Conservation (phyloP, 257 asterid species). For the Solanum chiquidenum region DNA sequence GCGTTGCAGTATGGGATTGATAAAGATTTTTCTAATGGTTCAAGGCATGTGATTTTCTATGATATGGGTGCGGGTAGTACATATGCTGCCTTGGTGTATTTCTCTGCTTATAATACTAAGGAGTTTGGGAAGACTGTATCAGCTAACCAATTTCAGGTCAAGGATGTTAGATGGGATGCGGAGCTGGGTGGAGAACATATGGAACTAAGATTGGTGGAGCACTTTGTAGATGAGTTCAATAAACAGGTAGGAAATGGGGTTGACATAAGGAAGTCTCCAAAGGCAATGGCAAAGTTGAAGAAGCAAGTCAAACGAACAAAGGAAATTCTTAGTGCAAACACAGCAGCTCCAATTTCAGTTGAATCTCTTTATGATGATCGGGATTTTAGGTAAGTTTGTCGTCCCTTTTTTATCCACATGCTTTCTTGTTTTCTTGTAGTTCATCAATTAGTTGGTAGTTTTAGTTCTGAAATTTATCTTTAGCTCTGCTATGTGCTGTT, state of each 20-base stretch:
- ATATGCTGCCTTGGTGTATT: slow-evolving; percentile 89
- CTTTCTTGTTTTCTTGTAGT: background rate
- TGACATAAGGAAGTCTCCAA: slow-evolving; percentile 72
- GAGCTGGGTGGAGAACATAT: slow-evolving; percentile 91
- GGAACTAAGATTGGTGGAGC: slow-evolving; percentile 87
- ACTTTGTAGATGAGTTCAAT: slow-evolving; percentile 87
- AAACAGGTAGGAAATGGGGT: slow-evolving; percentile 75
- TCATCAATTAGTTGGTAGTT: background rate
- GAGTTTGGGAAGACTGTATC: slow-evolving; percentile 77
- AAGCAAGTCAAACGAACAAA: slow-evolving; percentile 97
- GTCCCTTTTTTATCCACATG: background rate
- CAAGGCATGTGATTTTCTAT: slow-evolving; percentile 79
- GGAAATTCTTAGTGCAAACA: slow-evolving; percentile 93
- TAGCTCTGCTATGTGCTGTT: background rate
- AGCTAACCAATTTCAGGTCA: slow-evolving; percentile 91
- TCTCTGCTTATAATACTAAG: slow-evolving; percentile 77
- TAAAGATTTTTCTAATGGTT: slow-evolving; percentile 81
- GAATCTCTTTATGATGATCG: slow-evolving; percentile 85
- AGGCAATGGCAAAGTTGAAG: slow-evolving; percentile 95
- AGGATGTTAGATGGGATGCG: slow-evolving; percentile 93
- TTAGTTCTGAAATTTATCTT: background rate
- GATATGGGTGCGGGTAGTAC: slow-evolving; percentile 96
- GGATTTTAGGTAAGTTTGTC: slow-evolving; percentile 69
- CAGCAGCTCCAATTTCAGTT: slow-evolving; percentile 88
- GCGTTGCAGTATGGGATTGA: slow-evolving; percentile 99